A percentile compares a stretch with the other conserved stretches of the same genome.
Evolutionary conservation across 2,329 filamentous ascomycete species (phyloP).

Genomic region (Myriosclerotinia duriaeana): DNA sequence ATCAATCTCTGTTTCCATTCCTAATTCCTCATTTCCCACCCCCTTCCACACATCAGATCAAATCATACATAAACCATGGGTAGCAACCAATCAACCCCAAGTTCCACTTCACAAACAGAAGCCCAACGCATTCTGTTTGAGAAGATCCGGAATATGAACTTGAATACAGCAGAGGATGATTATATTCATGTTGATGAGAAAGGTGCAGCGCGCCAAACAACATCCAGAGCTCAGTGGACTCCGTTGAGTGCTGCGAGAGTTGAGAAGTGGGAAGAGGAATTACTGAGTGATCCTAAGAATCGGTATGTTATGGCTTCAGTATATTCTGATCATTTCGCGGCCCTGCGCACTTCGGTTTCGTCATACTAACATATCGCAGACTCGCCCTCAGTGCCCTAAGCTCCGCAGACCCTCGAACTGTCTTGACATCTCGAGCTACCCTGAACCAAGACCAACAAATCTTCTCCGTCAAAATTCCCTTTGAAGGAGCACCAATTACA

Average conservation of each 20-base stretch:
- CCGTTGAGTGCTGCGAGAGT: slow-evolving; percentile 53
- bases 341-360: neutral
- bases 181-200: slow-evolving; percentile 52
- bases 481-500: slow-evolving; percentile 79
- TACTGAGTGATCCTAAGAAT: slow-evolving; percentile 65
- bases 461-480: slow-evolving; percentile 80
- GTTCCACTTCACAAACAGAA: neutral
- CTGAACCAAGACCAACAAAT: slow-evolving; percentile 70
- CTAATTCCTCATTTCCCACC: too few species aligned
- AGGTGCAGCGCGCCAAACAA: neutral
- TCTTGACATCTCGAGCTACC: slow-evolving; percentile 64
- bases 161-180: slow-evolving; percentile 39
- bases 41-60: too few species aligned
- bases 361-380: slow-evolving; percentile 43
- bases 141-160: neutral
- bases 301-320: slow-evolving; percentile 46
- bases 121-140: neutral
- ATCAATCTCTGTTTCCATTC: neutral
- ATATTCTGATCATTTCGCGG: slow-evolving; percentile 22
- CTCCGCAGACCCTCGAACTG: slow-evolving; percentile 61
- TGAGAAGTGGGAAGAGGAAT: slow-evolving; percentile 58
- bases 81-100: neutral
- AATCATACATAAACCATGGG: neutral
- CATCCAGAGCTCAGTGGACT: slow-evolving; percentile 42
- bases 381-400: slow-evolving; percentile 74